A percentile compares a stretch with the other conserved stretches of the same genome.
These are phyloP conservation scores for Pseudognaphalium luteoalbum DNA, from an alignment of 129 eudicot species.

Conservation along the genomic window DNA sequence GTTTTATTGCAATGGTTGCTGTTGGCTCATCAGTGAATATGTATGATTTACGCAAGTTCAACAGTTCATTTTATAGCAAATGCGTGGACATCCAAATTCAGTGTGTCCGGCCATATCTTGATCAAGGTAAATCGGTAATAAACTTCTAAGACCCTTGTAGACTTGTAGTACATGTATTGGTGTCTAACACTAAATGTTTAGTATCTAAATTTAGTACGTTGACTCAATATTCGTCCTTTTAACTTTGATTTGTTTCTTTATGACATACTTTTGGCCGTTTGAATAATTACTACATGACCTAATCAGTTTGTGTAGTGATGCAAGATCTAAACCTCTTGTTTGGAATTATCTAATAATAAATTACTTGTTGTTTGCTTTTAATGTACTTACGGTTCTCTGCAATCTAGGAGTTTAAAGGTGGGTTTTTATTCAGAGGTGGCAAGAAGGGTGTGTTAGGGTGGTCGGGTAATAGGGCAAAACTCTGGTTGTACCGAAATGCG, in stretches of 20 bases:
- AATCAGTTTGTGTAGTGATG: background rate
- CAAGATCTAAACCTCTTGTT: conserved; percentile 9
- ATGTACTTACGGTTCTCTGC: conserved; percentile 9
- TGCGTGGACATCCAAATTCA: conserved; percentile 50
- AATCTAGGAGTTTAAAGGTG: background rate
- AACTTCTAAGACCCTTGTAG: background rate
- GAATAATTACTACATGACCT: background rate
- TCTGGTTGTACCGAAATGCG: background rate
- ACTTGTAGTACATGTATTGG: conserved; percentile 4
- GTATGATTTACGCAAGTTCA: conserved; percentile 72
- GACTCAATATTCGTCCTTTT: background rate
- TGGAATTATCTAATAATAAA: conserved; percentile 9
- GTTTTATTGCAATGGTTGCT: conserved; percentile 61
- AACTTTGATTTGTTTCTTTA: background rate
- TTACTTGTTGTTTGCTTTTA: background rate
- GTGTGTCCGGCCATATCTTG: conserved; percentile 70
- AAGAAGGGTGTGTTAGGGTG: background rate
- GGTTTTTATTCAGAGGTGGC: background rate
- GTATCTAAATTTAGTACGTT: background rate
- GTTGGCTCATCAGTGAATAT: conserved; percentile 56
- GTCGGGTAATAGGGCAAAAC: background rate
- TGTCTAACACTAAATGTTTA: background rate
- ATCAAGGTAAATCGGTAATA: conserved; percentile 35
- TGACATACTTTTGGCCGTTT: background rate
- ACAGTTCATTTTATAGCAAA: conserved; percentile 43